Evolutionary conservation across 164 flowering plant genomes (phyloP), one percentile per base, ranked within the genome.

Genomic region (Tetrastigma voinierianum): DNA sequence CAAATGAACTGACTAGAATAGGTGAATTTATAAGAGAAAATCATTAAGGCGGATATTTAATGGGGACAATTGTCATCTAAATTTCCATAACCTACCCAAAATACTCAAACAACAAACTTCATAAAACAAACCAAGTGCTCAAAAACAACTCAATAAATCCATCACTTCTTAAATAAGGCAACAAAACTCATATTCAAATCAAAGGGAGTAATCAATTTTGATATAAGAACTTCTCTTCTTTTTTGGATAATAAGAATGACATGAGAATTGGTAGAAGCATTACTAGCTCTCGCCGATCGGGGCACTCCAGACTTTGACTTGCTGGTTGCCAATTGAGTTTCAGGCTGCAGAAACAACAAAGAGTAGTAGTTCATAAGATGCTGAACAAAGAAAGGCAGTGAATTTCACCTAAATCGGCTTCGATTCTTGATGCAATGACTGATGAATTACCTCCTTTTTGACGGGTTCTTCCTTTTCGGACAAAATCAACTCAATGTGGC

Each of bases 391-490:
- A 17, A 16, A 14, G 21, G 11, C 2, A 40, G 9, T 8, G 3
- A 32, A 32, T 32, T 32, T 32, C 40, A 2, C 40, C 40, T 32
- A 32, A 3, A 32, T 32, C 6, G 40, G 40, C 0, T 32, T 32
- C 40, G 3, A 32, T 32, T 12, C n/a, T 52, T 46, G 11, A 6
- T 16, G 21, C 9, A 51, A 16, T 5, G 12, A 15, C 2, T 11
- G 1, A 21, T 13, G 15, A 43, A 70, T 67, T 81, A 91, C 97
- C 95, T 91, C 97, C 65, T 86, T 93, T 76, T 85, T 87, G 9
- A 93, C 96, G 0, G 89, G 74, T 59, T 86, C 98, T 72, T 93
- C 98, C 72, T 93, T 93, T 68, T 93, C 96, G 2, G 96, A 90
- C 74, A 93, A 75, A 43, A 75, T 79, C 85, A 93, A 74, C 80